Evolutionary conservation across 305 asterid species (phyloP).

Genomic region (Caryopteris hybrid): DNA sequence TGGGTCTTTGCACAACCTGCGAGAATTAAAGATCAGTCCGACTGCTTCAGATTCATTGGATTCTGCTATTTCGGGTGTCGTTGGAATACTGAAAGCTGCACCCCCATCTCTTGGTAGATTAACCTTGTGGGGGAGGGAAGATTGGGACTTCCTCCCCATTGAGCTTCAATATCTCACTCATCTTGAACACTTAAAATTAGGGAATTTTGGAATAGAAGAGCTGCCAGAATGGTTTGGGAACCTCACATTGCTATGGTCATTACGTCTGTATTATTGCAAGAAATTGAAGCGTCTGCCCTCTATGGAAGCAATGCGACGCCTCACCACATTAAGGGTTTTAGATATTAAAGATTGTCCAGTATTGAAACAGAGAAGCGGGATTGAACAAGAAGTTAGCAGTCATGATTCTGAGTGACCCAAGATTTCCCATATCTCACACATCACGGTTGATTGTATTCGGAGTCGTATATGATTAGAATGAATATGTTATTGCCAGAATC

Average conservation of each 20-base stretch:
- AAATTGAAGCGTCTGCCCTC: background rate
- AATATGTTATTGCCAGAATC: too few relatives aligned
- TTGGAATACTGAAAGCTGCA: background rate
- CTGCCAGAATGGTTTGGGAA: background rate
- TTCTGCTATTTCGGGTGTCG: background rate
- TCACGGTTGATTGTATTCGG: background rate
- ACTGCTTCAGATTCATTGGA: too few relatives aligned
- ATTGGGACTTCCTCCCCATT: slow-evolving; percentile 5
- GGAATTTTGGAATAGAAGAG: background rate
- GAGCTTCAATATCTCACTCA: slow-evolving; percentile 7
- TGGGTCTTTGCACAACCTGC: background rate
- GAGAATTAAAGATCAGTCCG: background rate
- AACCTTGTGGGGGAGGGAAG: background rate
- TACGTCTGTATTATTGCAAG: background rate
- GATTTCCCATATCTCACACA: background rate
- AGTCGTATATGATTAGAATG: too few relatives aligned
- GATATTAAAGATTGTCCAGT: background rate
- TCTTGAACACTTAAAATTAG: background rate
- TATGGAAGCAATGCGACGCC: background rate
- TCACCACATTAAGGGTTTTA: background rate
- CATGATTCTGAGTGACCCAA: background rate
- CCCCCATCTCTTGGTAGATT: background rate
- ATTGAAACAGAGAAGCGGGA: background rate
- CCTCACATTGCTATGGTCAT: background rate
- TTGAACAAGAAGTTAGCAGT: background rate